A percentile compares a stretch with the other conserved stretches of the same genome.
Evolutionary conservation across 2,329 filamentous ascomycete genomes (phyloP).

Genomic region (Xylaria sp.): DNA sequence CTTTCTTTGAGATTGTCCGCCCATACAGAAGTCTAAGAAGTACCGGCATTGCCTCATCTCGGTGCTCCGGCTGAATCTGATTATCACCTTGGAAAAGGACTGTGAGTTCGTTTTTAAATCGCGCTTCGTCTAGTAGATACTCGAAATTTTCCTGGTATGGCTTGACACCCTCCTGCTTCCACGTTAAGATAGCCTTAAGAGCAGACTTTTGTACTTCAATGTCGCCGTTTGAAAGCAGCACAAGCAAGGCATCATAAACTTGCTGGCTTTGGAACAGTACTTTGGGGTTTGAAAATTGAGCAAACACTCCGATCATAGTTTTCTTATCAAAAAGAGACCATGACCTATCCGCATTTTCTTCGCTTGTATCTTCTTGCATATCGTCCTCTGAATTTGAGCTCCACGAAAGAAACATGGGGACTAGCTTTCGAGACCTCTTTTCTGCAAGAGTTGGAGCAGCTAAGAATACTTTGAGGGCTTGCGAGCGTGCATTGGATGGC

Average conservation of each 20-base stretch:
- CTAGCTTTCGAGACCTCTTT: conserved; percentile 83
- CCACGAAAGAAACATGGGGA: conserved; percentile 89
- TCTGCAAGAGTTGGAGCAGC: conserved; percentile 82
- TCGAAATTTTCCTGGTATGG: conserved; percentile 87
- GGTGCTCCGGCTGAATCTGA: conserved; percentile 78
- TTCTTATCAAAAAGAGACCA: conserved; percentile 88
- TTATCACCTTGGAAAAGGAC: conserved; percentile 83
- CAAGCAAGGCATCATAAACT: conserved; percentile 79
- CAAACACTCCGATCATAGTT: conserved; percentile 81
- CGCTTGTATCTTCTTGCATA: conserved; percentile 39
- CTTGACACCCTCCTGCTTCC: conserved; percentile 82
- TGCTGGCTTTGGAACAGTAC: conserved; percentile 82
- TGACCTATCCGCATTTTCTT: conserved; percentile 48
- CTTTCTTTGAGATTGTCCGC: conserved; percentile 84
- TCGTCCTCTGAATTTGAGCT: conserved; percentile 64
- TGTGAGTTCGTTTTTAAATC: conserved; percentile 94
- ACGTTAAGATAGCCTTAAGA: conserved; percentile 85
- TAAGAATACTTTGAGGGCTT: conserved; percentile 82
- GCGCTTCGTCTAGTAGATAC: conserved; percentile 87
- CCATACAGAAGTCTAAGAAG: conserved; percentile 90
- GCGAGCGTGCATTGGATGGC: conserved; percentile 71
- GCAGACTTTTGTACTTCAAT: conserved; percentile 87
- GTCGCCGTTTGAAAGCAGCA: conserved; percentile 87
- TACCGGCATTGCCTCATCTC: conserved; percentile 81
- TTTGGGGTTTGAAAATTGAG: conserved; percentile 86